Base-by-base conservation (phyloP, 2,329 filamentous ascomycete species). In the Cladophialophora immunda region DNA sequence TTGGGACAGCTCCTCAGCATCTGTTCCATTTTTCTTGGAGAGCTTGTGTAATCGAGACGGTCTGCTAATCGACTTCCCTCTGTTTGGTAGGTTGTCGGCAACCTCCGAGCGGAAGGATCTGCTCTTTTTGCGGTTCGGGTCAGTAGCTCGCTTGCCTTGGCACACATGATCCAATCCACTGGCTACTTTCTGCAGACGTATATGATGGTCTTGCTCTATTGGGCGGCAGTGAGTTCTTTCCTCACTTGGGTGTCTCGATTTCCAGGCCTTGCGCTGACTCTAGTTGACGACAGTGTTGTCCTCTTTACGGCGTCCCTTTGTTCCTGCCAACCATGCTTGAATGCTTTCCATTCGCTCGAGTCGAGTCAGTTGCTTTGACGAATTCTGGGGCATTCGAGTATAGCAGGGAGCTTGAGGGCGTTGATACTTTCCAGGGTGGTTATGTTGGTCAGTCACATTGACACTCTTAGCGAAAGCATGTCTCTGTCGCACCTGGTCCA, bases 181-280 rank as follows among this genome's bases (percentile, higher is more conserved):
- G 9, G 9, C 30, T 9, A 32, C 30, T 32, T 32, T 32, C 30
- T 32, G 30, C 30, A 32, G 30, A 32, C 30, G 30, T 32, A 32
- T 32, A 32, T 32, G 30, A 32, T 32, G 30, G 30, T 32, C 4
- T 32, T 32, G 30, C 30, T 32, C 30, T 32, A 32, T 9, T 32
- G 30, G 30, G 30, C 30, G 30, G 30, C 30, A 9, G 30, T 32
- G 30, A 32, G 30, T 32, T 32, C 30, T 32, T 32, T 32, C 9
- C 4, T 32, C 30, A 4, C 30, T 32, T 32, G 30, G 30, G 9
- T 9, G 30, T 32, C 30, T 32, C n/a, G n/a, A 71, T 73, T 25
- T 61, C 58, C 54, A 76, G 36, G 17, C 13, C 70, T n/a, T 81
- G 85, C 32, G 4, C 32, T 6, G 32, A 34, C 32, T 34, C 32